Evolutionary conservation across 148 eudicot species (phyloP), one percentile per base, ranked within the genome.

Genomic region (Drosera capensis): DNA sequence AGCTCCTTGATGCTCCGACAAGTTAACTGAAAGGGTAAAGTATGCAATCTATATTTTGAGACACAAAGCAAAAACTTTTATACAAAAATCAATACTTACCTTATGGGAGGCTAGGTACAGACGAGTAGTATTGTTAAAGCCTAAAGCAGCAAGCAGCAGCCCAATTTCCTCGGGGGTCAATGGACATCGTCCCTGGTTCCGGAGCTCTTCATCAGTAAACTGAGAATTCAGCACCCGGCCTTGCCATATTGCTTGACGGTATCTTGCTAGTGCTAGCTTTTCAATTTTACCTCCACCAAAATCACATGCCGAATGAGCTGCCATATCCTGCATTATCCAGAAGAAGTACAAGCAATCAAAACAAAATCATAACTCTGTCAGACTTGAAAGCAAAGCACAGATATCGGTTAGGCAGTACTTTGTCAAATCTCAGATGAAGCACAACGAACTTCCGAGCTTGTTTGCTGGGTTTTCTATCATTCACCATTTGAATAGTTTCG

Each of bases 241-340:
- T 57, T 81, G 93, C 99, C 99, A 90, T 24, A 90, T 67, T 46
- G 36, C 73, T 66, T 90, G 93, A 39, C 99, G 73, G 49, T 80
- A 90, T 54, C 74, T 84, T 35, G 99, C 95, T 43, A 90, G 67
- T 48, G 99, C 93, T 53, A 80, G 36, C 42, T 80, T 85, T 60
- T 90, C 99, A 52, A 93, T 85, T 69, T 78, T 85, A 36, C 99
- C 95, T 0, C 99, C 95, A 47, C 95, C 99, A 66, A 90, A 90
- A 55, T 90, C 94, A 40, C 99, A 90, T 44, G 99, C 99, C 47
- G 99, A 90, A 72, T 90, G 99, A 23, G 99, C 95, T 56, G 99
- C 99, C 99, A 90, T 90, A 65, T 90, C 99, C 99, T 90, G 65
- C 53, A 54, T 36, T 56, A 46, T 23, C 38, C 43, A 22, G 8